Percentiles rank a stretch among this genome's conserved stretches.
Evolutionary conservation across 2,329 filamentous ascomycete species (phyloP).

Genomic region (Botryotinia calthae): DNA sequence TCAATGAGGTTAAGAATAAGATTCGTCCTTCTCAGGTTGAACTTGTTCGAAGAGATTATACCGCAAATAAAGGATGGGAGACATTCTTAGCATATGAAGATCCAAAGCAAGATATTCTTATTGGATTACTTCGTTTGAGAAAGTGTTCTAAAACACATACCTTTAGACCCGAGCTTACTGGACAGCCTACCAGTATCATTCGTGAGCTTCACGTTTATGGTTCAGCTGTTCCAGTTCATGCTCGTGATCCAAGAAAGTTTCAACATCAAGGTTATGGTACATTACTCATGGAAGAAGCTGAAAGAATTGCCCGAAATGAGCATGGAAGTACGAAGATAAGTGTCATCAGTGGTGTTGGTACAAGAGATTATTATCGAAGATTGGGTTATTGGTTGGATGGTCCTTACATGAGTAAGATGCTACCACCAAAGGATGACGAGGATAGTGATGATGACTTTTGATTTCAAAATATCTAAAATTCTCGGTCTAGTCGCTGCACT

Average conservation of each 20-base stretch:
- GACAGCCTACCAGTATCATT: conserved; percentile 87
- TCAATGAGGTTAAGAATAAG: conserved; percentile 99
- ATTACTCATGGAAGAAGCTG: conserved; percentile 94
- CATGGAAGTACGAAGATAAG: conserved; percentile 93
- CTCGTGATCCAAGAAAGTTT: conserved; percentile 91
- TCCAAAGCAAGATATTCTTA: conserved; percentile 96
- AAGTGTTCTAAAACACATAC: conserved; percentile 92
- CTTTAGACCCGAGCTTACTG: conserved; percentile 80
- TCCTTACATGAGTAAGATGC: conserved; percentile 39
- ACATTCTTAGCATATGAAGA: conserved; percentile 98
- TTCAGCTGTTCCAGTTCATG: conserved; percentile 94
- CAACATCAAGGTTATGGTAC: conserved; percentile 98
- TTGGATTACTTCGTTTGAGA: conserved; percentile 81
- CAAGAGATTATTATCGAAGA: conserved; percentile 90
- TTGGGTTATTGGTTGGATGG: conserved; percentile 93
- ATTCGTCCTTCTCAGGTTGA: conserved; percentile 95
- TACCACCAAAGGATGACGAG: conserved; percentile 36
- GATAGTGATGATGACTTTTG: conserved; percentile 35
- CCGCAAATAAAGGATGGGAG: conserved; percentile 96
- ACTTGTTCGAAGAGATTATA: conserved; percentile 88
- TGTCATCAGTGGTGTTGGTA: conserved; percentile 96
- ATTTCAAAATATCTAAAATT: not conserved
- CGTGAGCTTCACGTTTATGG: conserved; percentile 96
- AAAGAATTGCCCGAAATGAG: conserved; percentile 90
- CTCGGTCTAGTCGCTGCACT: not conserved